Evolutionary conservation across 2,329 filamentous ascomycete genomes (phyloP), one percentile per base, ranked within the genome.

Genomic region (Chaetomium sp.): DNA sequence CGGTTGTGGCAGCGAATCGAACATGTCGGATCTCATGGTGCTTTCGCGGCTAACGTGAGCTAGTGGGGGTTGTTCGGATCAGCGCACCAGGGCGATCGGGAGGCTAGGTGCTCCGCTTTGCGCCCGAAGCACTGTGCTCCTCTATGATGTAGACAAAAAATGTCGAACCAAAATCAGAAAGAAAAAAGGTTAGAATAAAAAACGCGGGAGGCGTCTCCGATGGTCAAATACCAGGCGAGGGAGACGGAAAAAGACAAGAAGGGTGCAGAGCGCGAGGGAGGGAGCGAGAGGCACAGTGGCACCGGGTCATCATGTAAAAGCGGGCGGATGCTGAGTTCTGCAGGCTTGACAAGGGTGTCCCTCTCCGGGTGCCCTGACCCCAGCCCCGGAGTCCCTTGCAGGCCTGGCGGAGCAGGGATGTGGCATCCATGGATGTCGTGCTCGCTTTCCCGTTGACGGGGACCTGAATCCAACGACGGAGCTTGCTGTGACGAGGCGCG

Each of bases 1-100:
- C 21, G 73, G 72, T 65, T 67, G 64, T 21, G 74, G 74, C n/a
- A 75, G 71, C 56, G 70, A 66, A 45, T 68, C 63, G 63, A 75
- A 72, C 35, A 74, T 58, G 64, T 74, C 73, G 59, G 51, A n/a
- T 56, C 67, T 72, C 70, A 73, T 73, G 6, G 47, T 67, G 31
- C 27, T 58, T 31, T 57, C 12, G 13, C 29, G 29, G 23, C 7
- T 49, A 27, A 27, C 21, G 35, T 13, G 2, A 10, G 25, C 23
- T 29, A 12, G 63, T 25, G 45, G 23, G 57, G 33, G 42, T 35
- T 16, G 47, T 58, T 27, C 35, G n/a, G 47, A 31, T 10, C 23
- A 12, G 51, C 38, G 51, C 38, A 19, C 19, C 38, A 42, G 38
- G 38, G 38, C 38, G 38, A 42, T n/a, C 38, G 38, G 38, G 38